Conservation (phyloP, 1,284 basidiomycete species). For the Testicularia cyperi region DNA sequence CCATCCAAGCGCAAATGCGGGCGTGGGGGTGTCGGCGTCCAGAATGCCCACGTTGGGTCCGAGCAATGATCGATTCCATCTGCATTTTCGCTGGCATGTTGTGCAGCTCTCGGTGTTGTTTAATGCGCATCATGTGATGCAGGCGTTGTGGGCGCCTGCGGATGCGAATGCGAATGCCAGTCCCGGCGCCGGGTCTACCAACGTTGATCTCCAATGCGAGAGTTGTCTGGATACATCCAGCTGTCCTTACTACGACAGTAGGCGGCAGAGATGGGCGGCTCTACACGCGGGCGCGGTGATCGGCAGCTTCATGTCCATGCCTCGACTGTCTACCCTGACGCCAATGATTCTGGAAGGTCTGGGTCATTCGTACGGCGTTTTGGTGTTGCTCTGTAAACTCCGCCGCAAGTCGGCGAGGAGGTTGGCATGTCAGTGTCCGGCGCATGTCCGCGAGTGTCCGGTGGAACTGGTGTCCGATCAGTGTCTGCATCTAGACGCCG, state of each 20-base stretch:
- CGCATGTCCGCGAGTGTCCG: conserved; percentile 11
- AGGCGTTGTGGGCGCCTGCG: conserved; percentile 6
- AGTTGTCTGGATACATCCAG: conserved; percentile 10
- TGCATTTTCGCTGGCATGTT: conserved; percentile 31
- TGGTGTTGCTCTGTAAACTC: conserved; percentile 28
- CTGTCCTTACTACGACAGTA: conserved; percentile 21
- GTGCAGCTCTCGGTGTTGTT: conserved; percentile 28
- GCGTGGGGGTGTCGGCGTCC: not conserved
- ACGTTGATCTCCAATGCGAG: conserved; percentile 16
- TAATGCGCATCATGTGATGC: conserved; percentile 28
- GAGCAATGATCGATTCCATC: conserved; percentile 30
- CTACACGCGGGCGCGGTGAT: conserved; percentile 32
- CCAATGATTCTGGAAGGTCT: conserved; percentile 31
- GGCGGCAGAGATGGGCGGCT: conserved; percentile 27
- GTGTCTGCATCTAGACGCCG: conserved; percentile 26
- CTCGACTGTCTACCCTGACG: conserved; percentile 22
- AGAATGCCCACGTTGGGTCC: conserved; percentile 12
- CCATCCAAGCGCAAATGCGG: conserved; percentile 3
- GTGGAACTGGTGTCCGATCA: conserved; percentile 29
- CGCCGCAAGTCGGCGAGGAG: no score
- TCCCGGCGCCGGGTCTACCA: conserved; percentile 1
- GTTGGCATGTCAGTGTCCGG: no score
- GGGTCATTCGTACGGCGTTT: conserved; percentile 23
- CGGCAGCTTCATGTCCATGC: conserved; percentile 33
- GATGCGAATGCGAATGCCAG: not conserved